Evolutionary conservation across 345 rosid genomes (phyloP).

Genomic region (Citropsis articulata): DNA sequence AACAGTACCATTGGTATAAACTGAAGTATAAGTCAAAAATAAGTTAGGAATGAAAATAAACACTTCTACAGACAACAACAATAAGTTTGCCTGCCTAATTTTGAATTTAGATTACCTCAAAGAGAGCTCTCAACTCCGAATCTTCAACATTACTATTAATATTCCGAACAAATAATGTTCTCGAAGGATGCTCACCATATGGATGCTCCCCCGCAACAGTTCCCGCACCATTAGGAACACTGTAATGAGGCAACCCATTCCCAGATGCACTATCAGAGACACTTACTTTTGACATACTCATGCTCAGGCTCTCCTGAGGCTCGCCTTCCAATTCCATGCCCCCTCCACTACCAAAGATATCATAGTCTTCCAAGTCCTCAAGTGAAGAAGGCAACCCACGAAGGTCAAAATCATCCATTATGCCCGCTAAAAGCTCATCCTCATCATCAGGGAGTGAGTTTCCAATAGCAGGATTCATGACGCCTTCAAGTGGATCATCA

Average conservation of each 20-base stretch:
- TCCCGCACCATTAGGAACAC: conserved; percentile 54
- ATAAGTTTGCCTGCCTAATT: not conserved
- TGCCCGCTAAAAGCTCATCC: conserved; percentile 59
- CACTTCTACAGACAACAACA: not conserved
- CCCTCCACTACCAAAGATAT: conserved; percentile 69
- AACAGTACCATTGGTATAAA: not conserved
- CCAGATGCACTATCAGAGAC: conserved; percentile 47
- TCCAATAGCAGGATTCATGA: conserved; percentile 39
- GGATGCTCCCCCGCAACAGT: conserved; percentile 77
- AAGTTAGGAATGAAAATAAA: not conserved
- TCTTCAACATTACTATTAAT: conserved; percentile 77
- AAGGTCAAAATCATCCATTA: conserved; percentile 69
- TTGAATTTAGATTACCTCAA: conserved; percentile 46
- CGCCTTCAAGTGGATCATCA: conserved; percentile 31
- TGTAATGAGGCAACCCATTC: conserved; percentile 40
- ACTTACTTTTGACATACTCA: conserved; percentile 39
- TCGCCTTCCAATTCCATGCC: conserved; percentile 69
- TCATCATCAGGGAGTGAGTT: conserved; percentile 67
- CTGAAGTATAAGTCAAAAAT: not conserved
- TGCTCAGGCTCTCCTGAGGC: conserved; percentile 43
- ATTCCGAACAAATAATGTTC: conserved; percentile 76
- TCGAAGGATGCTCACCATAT: conserved; percentile 77
- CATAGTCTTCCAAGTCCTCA: conserved; percentile 72
- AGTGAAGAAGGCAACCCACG: conserved; percentile 48
- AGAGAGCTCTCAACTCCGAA: conserved; percentile 51